phyloP scores from a whole-genome alignment of 257 asterid species.

The Oldenlandia corymbosa region DNA sequence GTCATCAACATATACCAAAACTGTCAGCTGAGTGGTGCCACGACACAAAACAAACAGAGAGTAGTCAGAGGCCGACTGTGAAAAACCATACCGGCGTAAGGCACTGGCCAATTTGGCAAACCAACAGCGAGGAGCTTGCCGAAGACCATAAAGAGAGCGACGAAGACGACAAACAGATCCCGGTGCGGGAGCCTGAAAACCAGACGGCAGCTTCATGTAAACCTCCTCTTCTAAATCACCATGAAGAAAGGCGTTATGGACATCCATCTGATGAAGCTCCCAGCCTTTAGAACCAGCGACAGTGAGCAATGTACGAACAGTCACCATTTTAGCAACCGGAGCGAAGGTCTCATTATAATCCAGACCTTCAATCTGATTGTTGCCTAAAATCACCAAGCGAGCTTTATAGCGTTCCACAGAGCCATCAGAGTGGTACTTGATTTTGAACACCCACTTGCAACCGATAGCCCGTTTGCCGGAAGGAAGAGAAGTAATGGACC shows the following conservation, averaged over 20 bases:
- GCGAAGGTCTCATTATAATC: neutral
- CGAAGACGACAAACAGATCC: neutral
- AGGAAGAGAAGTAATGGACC: neutral
- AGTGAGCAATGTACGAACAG: neutral
- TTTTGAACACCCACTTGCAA: neutral
- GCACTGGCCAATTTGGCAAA: neutral
- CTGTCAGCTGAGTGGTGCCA: neutral
- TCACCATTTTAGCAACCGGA: neutral
- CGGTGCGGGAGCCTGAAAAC: neutral
- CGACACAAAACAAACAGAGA: neutral
- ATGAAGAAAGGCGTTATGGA: neutral
- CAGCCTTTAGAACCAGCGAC: neutral
- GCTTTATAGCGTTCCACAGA: neutral
- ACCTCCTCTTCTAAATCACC: neutral
- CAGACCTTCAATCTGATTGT: neutral
- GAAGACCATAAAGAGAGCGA: neutral
- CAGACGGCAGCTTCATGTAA: neutral
- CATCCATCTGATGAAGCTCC: neutral
- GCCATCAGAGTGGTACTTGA: neutral
- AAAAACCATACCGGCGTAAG: neutral
- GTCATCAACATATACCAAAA: neutral
- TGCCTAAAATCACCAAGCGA: neutral
- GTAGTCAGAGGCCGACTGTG: neutral
- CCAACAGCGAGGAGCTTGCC: constrained; percentile 7
- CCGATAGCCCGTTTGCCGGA: too few relatives aligned